Evolutionary conservation across 1,284 basidiomycete species (phyloP).

Genomic region (Coniferiporia sulphurascens): DNA sequence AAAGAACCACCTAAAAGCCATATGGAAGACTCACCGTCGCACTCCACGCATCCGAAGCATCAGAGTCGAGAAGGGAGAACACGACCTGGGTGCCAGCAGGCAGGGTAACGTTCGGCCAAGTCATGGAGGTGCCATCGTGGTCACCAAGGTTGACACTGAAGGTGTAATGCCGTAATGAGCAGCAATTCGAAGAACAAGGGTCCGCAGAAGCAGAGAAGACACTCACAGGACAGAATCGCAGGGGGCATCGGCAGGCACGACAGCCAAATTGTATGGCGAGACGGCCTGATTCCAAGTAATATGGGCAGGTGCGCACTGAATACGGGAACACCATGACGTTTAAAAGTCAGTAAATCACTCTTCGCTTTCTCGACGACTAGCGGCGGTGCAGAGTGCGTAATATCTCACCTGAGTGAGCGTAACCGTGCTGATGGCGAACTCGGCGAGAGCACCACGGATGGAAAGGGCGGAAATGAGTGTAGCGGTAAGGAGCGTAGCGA

Average conservation of each 20-base stretch:
- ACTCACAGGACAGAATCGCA: conserved; percentile 60
- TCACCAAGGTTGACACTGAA: conserved; percentile 54
- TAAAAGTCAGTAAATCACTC: not conserved
- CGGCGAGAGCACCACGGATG: conserved; percentile 46
- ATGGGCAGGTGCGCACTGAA: conserved; percentile 48
- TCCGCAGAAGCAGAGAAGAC: not conserved
- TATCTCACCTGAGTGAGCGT: conserved; percentile 46
- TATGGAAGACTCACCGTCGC: conserved; percentile 38
- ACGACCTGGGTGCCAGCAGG: conserved; percentile 44
- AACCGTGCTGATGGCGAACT: conserved; percentile 49
- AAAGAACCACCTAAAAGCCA: conserved; percentile 6
- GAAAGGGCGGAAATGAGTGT: conserved; percentile 55
- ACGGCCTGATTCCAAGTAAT: conserved; percentile 51
- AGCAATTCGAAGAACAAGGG: conserved; percentile 29
- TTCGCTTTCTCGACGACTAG: not conserved
- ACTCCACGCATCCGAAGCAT: conserved; percentile 61
- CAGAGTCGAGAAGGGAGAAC: conserved; percentile 51
- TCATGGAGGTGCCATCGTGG: conserved; percentile 37
- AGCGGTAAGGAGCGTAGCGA: conserved; percentile 68
- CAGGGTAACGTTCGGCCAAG: conserved; percentile 42
- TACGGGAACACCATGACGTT: not conserved
- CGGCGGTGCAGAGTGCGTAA: not conserved
- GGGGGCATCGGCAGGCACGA: conserved; percentile 46
- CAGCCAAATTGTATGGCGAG: conserved; percentile 54
- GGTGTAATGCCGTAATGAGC: conserved; percentile 22